Evolutionary conservation across 208 protist genomes (phyloP).

Genomic region (Crithidia bombi): DNA sequence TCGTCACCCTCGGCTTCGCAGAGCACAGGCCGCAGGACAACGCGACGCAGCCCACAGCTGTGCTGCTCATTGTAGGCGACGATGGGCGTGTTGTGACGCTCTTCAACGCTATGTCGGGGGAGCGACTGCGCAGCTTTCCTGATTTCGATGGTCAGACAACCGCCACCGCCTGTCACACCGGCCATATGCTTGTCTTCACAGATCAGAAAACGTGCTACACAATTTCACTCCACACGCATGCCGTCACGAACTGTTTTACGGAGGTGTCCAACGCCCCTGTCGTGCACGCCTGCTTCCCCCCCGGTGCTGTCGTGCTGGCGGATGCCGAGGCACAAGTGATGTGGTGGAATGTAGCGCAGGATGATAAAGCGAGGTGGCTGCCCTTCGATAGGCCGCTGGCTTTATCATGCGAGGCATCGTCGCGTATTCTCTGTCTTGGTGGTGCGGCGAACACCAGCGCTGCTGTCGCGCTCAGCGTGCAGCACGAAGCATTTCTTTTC

Average conservation of each 20-base stretch:
- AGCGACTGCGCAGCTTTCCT: constrained; percentile 44
- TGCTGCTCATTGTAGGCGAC: constrained; percentile 29
- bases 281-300: constrained; percentile 11
- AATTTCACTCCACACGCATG: constrained; percentile 21
- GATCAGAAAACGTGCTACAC: constrained; percentile 25
- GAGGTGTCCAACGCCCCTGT: constrained; percentile 18
- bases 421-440: constrained; percentile 21
- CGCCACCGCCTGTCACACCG: constrained; percentile 6
- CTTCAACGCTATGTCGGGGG: constrained; percentile 35
- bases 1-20: constrained; percentile 13
- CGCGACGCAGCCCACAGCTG: not conserved
- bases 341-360: constrained; percentile 2
- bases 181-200: constrained; percentile 40
- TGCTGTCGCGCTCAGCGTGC: constrained; percentile 16
- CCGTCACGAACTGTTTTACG: constrained; percentile 26
- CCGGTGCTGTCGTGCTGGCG: constrained; percentile 16
- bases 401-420: constrained; percentile 24
- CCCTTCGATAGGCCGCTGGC: constrained; percentile 8
- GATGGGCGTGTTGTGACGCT: constrained; percentile 32
- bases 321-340: constrained; percentile 26
- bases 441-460: not conserved
- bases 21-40: not conserved
- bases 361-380: not conserved
- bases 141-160: constrained; percentile 41
- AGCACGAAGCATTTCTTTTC: constrained; percentile 19